Evolutionary conservation across 2,329 filamentous ascomycete species (phyloP).

Genomic region (Microsporum audouinii): DNA sequence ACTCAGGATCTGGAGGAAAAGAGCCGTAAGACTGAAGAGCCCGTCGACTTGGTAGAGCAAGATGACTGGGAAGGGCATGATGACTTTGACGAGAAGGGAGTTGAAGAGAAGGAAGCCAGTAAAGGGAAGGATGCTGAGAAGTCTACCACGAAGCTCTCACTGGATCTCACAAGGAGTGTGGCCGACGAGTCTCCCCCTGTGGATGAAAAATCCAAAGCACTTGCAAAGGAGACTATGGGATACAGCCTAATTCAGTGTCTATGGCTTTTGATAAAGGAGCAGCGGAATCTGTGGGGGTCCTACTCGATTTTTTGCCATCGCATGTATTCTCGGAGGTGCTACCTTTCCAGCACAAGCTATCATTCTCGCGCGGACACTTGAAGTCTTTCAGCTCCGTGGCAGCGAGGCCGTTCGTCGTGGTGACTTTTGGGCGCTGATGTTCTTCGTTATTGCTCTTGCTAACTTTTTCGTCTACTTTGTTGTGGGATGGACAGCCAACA

Average conservation of each 20-base stretch:
- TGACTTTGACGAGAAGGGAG: neutral
- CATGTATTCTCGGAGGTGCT: constrained; percentile 42
- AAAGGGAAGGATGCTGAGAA: constrained; percentile 18
- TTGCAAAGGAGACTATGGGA: neutral
- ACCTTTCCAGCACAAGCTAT: constrained; percentile 48
- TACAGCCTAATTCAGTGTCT: constrained; percentile 21
- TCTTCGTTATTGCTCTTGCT: constrained; percentile 50
- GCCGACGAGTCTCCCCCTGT: constrained; percentile 16
- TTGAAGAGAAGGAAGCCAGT: neutral
- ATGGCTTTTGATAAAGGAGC: neutral
- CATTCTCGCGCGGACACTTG: constrained; percentile 51
- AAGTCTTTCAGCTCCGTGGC: constrained; percentile 45
- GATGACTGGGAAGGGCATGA: neutral
- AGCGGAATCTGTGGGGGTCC: neutral
- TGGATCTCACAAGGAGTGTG: neutral
- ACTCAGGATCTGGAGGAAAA: constrained; percentile 23
- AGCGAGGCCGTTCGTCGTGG: constrained; percentile 40
- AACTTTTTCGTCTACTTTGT: constrained; percentile 51
- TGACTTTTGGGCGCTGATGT: constrained; percentile 46
- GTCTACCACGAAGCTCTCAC: neutral
- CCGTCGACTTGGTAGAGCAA: neutral
- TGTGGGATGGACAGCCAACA: constrained; percentile 52
- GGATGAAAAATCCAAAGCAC: neutral
- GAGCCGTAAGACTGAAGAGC: constrained; percentile 4
- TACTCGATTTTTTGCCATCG: constrained; percentile 32